Conservation (phyloP, 768 basidiomycete species). For the Mycena leptocephala region DNA sequence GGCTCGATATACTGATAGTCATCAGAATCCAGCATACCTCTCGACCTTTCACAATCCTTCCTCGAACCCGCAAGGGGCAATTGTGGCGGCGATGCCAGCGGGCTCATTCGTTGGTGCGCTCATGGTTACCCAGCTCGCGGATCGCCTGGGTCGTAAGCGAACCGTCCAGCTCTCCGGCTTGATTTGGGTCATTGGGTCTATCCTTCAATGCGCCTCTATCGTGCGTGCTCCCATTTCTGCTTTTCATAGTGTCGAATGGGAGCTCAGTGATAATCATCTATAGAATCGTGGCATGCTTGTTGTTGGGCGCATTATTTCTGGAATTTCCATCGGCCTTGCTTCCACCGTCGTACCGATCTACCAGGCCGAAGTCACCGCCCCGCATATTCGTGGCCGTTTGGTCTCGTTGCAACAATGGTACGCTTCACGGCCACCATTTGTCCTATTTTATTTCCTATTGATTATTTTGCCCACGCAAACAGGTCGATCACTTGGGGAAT, state of each 20-base stretch:
- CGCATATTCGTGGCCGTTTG: conserved; percentile 83
- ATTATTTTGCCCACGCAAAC: no score
- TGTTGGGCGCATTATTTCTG: conserved; percentile 77
- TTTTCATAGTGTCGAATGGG: no score
- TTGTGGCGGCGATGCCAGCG: conserved; percentile 87
- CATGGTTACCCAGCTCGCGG: conserved; percentile 74
- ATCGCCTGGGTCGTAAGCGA: conserved; percentile 76
- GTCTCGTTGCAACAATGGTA: conserved; percentile 84
- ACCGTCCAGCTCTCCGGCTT: conserved; percentile 54
- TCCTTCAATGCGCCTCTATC: conserved; percentile 77
- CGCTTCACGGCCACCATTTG: no score
- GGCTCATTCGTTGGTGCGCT: conserved; percentile 81
- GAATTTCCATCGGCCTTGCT: conserved; percentile 64
- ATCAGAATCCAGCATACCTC: background rate
- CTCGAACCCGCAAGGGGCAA: conserved; percentile 69
- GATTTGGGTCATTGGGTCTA: conserved; percentile 42
- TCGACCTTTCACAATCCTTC: background rate
- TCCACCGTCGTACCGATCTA: background rate
- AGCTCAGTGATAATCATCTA: no score
- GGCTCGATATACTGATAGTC: no score
- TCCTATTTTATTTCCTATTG: no score
- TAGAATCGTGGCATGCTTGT: conserved; percentile 87
- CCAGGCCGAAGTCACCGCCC: conserved; percentile 45
- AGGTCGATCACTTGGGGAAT: conserved; percentile 85
- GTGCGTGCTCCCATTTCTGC: no score